A percentile compares a stretch with the other conserved stretches of the same genome.
phyloP scores from a whole-genome alignment of 352 stramenopile genomes.

The Pythium aphanidermatum region DNA sequence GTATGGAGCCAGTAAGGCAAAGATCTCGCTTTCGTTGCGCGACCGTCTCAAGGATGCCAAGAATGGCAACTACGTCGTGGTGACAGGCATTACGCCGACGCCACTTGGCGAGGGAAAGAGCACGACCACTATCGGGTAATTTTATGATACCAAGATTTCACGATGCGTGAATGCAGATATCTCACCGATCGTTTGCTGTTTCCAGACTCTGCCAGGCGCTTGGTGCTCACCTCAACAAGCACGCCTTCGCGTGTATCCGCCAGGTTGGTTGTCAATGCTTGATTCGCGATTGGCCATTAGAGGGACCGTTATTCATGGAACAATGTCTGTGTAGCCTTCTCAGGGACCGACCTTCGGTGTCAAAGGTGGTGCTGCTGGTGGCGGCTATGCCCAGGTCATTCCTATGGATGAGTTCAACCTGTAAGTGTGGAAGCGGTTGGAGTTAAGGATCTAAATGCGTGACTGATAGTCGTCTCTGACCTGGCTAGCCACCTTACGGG shows the following conservation, averaged over 20 bases:
- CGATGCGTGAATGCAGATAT: background rate
- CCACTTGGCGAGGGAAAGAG: conserved; percentile 97
- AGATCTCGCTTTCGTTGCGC: conserved; percentile 89
- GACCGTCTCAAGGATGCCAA: conserved; percentile 80
- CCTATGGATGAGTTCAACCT: conserved; percentile 99
- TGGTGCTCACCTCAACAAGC: conserved; percentile 89
- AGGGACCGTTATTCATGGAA: background rate
- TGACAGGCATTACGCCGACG: conserved; percentile 97
- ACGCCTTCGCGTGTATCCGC: conserved; percentile 96
- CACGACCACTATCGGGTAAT: conserved; percentile 96
- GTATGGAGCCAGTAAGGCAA: conserved; percentile 90
- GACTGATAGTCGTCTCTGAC: too few relatives aligned
- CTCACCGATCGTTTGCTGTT: conserved; percentile 54
- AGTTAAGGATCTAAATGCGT: too few relatives aligned
- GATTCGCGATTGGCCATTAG: conserved; percentile 25
- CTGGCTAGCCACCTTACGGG: conserved; percentile 96
- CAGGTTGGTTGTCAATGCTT: conserved; percentile 52
- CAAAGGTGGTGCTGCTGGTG: conserved; percentile 87
- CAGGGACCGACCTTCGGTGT: conserved; percentile 99
- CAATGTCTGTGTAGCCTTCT: conserved; percentile 67
- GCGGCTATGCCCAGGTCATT: conserved; percentile 93
- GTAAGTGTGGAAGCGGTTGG: too few relatives aligned
- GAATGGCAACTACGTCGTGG: conserved; percentile 97
- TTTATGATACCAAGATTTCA: background rate
- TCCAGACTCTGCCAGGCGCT: conserved; percentile 94